Evolutionary conservation across 2,329 filamentous ascomycete species (phyloP), one percentile per base, ranked within the genome.

Genomic region (Rugonectria rugulosa): DNA sequence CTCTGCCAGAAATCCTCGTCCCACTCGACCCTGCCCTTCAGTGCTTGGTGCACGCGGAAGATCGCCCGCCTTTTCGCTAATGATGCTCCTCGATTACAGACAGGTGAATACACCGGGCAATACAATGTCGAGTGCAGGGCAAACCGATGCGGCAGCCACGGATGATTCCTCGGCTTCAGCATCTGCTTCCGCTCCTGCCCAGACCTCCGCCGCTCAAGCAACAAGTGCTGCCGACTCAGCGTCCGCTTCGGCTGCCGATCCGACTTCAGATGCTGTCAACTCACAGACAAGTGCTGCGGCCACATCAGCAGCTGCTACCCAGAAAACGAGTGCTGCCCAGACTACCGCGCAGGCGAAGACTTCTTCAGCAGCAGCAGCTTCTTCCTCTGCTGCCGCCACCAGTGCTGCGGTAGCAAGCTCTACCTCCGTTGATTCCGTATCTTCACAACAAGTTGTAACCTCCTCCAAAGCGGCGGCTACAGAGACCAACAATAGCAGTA

Each of bases 121-220:
- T 58, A 69, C 60, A 64, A 77, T 77, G 74, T 72, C 70, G 49
- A 70, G 66, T 38, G 65, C 70, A 37, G 66, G 52, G 17, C 46
- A 59, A 46, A 46, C 56, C 58, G 53, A 66, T 34, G 24, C 60
- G 19, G 57, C 57, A 53, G 57, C 65, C 27, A 67, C 66, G 20
- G 59, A 56, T 38, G 50, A 55, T n/a, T 45, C 65, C 17, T 59
- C 66, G 12, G 62, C 45, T 41, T 52, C 63, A 10, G 44, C 48
- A 23, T 29, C 56, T 14, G 62, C 45, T 41, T 52, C 63, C 12
- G 44, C 48, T 27, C 31, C 56, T 43, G 48, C 17, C 11, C 17
- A 38, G 29, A 31, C 57, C n/a, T 40, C 52, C 10, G 24, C 38
- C 27, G 34, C 34, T 38, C 49, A 36, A 36, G 31, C 52, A n/a